Evolutionary conservation across 306 rosid species (phyloP), one percentile per base, ranked within the genome.

Genomic region (Castanea mollissima): DNA sequence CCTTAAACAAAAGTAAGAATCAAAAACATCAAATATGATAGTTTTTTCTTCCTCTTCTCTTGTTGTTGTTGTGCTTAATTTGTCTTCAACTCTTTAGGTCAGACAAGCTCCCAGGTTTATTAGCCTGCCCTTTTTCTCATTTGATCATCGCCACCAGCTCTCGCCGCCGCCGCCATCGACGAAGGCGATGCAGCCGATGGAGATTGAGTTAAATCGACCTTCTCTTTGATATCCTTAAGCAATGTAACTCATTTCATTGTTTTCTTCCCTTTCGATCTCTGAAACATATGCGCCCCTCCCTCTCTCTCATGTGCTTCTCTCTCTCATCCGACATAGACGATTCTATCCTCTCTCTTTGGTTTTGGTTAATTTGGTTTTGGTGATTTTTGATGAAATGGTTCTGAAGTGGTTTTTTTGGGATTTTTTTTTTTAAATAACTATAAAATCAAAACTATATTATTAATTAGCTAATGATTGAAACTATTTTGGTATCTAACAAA

Each of bases 211-310:
- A 96, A 81, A 46, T 98, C 98, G 84, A 96, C 99, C 94, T 91
- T 96, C 93, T 96, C 99, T 89, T 89, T 96, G 77, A 93, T 87
- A 89, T 96, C 99, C 93, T 90, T 96, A 84, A 96, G 92, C 97
- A 96, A 93, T 86, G 97, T 77, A 71, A 69, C 93, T 98, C 99
- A 96, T 93, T 93, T 96, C 99, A 96, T 96, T 81, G 97, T 90
- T 92, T 74, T 84, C 82, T 74, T 84, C 82, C 91, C 87, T 79
- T 56, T 86, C 78, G 90, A 89, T 86, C 88, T 80, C 86, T 80
- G 77, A 89, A 89, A 84, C 90, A 74, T 79, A 63, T 78, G 75
- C 74, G 74, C 41, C 84, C 23, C 23, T 23, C 23, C 1, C 76
- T 83, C 88, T 87, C 78, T 88, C 89, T 90, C 98, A 90, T 92